Base-by-base conservation (phyloP, 495 filamentous ascomycete species). In the Daldinia bambusicola region DNA sequence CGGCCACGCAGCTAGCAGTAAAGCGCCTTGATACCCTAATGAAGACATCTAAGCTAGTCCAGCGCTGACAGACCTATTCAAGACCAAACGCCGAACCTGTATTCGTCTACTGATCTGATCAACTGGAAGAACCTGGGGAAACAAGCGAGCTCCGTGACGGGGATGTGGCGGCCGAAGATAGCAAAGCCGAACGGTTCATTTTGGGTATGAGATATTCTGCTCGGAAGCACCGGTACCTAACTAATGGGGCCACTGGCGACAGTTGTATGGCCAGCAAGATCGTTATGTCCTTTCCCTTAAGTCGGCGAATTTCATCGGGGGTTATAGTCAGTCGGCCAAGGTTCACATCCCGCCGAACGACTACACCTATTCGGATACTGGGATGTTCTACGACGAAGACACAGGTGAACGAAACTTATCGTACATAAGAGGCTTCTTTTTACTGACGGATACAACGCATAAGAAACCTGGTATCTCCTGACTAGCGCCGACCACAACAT, bases 181-280 rank as follows among this genome's bases (percentile, higher is more conserved):
- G 82, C 81, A 12, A 82, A 80, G 66, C 81, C 82, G 32, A 83
- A 84, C 60, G 79, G 79, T 9, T 72, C 74, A 2, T 84, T 79
- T 50, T 83, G 77, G 77, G 79, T 79, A 76, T 56, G 73, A 50
- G 32, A 31, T 31, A n/a, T 20, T 10, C 12, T 12, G 9, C 20
- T 7, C 12, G 20, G 37, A 52, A 40, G 26, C 9, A 7, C 9
- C n/a, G 1, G 31, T 22, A 13, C 0, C 14, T 20, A 6, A 30
- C 43, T 67, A 32, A 67, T 26, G 10, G 16, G 12, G 55, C 59
- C 37, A 30, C 18, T 18, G 22, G 43, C 12, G 37, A 70, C 60
- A 81, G 81, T 76, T 84, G 13, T 84, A 78, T 72, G 83, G 83
- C 2, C 83, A 84, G 69, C 77, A 83, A 34, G 78, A 84, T 52